Conservation (phyloP, 1,284 basidiomycete genomes). For the Moniliella sp. region DNA sequence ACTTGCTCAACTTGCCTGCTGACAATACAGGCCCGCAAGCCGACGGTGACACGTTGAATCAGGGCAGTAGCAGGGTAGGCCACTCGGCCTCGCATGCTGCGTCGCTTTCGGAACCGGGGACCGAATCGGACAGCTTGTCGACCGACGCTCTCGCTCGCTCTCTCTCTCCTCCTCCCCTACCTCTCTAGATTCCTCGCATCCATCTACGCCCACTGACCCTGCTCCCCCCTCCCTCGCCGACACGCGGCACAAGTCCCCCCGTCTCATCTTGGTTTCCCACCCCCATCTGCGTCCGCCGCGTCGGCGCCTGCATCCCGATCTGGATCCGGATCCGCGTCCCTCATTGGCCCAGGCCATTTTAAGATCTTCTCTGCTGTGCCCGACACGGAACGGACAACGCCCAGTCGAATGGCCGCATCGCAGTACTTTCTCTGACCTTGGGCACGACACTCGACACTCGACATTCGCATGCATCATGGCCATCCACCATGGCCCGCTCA, state of each 20-base stretch:
- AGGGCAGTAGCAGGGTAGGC: not conserved
- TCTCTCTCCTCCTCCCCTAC: too few relatives aligned
- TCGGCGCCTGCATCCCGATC: not conserved
- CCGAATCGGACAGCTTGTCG: not conserved
- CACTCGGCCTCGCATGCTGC: not conserved
- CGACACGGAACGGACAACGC: conserved; percentile 13
- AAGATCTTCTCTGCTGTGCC: conserved; percentile 36
- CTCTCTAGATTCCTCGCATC: too few relatives aligned
- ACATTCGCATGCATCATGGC: too few relatives aligned
- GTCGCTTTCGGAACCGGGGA: not conserved
- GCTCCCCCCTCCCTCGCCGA: not conserved
- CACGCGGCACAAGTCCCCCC: too few relatives aligned
- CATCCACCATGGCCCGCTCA: too few relatives aligned
- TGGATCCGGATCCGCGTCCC: not conserved
- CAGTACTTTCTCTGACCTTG: conserved; percentile 20
- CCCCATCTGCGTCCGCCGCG: not conserved
- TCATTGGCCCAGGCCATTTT: conserved; percentile 29
- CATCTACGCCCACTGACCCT: not conserved
- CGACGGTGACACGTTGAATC: not conserved
- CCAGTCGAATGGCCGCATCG: conserved; percentile 7
- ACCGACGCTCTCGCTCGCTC: too few relatives aligned
- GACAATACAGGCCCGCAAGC: not conserved
- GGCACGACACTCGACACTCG: too few relatives aligned
- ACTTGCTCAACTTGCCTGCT: conserved; percentile 8
- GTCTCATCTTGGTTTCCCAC: not conserved